Conservation (phyloP, 805 yeast genomes). For the Wickerhamiella sergipiensis region DNA sequence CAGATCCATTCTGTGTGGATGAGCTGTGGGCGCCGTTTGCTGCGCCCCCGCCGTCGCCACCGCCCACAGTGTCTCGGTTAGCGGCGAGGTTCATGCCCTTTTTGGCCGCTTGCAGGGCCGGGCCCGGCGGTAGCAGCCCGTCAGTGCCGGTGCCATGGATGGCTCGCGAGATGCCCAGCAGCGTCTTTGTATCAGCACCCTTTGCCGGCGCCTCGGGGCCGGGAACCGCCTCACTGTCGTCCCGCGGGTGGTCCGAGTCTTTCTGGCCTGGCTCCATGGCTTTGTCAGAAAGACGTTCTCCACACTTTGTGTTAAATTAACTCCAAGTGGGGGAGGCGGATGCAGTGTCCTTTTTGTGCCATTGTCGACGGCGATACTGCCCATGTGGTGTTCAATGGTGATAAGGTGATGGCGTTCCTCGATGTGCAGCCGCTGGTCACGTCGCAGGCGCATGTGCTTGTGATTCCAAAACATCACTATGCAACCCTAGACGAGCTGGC, state of each 20-base stretch:
- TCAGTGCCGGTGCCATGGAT: background rate
- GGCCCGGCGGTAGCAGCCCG: background rate
- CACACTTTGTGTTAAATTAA: background rate
- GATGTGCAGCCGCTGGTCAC: slow-evolving; percentile 28
- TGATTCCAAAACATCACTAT: slow-evolving; percentile 24
- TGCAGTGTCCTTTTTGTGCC: slow-evolving; percentile 20
- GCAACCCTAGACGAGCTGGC: slow-evolving; percentile 19
- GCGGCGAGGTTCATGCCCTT: background rate
- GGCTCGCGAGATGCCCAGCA: background rate
- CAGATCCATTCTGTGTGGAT: background rate
- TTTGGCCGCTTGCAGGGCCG: background rate
- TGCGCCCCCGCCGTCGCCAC: background rate
- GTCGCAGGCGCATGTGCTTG: slow-evolving; percentile 24
- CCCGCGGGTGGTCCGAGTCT: background rate
- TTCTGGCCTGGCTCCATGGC: background rate
- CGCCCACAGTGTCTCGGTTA: background rate
- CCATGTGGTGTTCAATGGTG: slow-evolving; percentile 19
- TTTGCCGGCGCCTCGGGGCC: background rate
- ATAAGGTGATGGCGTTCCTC: slow-evolving; percentile 23
- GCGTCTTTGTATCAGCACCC: background rate
- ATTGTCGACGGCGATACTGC: slow-evolving; percentile 16
- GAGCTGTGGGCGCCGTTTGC: background rate
- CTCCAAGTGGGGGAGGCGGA: too few relatives aligned
- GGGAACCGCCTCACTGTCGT: background rate
- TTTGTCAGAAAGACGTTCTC: background rate